These are phyloP conservation scores for Tricholoma sp. DNA, from an alignment of 768 basidiomycete genomes.

Conservation along the genomic window DNA sequence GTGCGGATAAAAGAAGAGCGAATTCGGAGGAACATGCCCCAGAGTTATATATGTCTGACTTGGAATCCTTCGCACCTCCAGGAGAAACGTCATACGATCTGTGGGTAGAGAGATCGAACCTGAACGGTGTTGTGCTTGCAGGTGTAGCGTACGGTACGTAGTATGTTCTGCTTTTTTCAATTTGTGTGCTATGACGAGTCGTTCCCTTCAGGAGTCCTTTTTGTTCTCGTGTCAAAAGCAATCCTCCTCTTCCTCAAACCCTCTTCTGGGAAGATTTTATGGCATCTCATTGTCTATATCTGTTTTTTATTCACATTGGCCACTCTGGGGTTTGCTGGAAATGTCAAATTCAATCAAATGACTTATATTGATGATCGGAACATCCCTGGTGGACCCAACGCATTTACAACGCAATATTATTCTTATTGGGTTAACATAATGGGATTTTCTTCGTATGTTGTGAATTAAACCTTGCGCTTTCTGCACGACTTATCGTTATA, in stretches of 20 bases:
- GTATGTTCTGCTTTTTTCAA: neutral
- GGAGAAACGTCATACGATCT: neutral
- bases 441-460: neutral
- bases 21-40: too few species aligned
- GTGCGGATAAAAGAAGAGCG: too few species aligned
- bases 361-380: constrained; percentile 17
- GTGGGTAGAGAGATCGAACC: neutral
- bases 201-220: neutral
- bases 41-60: neutral
- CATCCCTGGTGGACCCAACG: constrained; percentile 15
- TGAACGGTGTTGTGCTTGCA: neutral
- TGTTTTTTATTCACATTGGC: constrained; percentile 16
- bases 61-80: neutral
- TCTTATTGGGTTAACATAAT: constrained; percentile 1
- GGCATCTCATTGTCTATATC: constrained; percentile 12
- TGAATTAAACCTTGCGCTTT: neutral
- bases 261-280: neutral
- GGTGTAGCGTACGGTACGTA: constrained; percentile 10
- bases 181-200: neutral
- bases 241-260: neutral
- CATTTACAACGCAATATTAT: neutral
- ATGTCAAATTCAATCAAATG: constrained; percentile 16
- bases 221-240: neutral
- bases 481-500: neutral
- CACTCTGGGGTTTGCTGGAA: constrained; percentile 13